Percentiles rank a stretch among this genome's conserved stretches.
Evolutionary conservation across 257 asterid species (phyloP).

Genomic region (Gentiana macrophylla): DNA sequence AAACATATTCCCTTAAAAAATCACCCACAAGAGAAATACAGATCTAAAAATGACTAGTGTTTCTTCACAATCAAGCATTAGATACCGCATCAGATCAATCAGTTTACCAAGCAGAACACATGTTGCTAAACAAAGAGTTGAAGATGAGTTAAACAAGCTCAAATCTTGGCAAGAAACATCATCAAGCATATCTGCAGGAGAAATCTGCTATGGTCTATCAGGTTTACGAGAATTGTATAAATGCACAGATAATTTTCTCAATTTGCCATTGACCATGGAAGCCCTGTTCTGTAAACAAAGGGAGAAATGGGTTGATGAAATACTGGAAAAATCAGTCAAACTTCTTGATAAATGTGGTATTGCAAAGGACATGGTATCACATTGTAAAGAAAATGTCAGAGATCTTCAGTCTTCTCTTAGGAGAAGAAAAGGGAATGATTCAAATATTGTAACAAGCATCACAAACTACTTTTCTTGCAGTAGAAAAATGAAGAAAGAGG

Average conservation of each 20-base stretch:
- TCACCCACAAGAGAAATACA: too few relatives aligned
- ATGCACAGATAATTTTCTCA: constrained; percentile 21
- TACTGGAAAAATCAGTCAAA: constrained; percentile 18
- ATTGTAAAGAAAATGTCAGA: constrained; percentile 16
- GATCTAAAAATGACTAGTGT: too few relatives aligned
- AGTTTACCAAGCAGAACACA: too few relatives aligned
- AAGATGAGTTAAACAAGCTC: too few relatives aligned
- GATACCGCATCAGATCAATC: too few relatives aligned
- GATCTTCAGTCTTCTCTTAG: constrained; percentile 20
- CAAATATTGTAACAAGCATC: constrained; percentile 6
- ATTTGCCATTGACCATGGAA: constrained; percentile 14
- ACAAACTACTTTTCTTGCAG: constrained; percentile 10
- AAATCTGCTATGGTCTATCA: constrained; percentile 10
- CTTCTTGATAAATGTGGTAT: constrained; percentile 22
- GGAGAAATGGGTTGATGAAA: constrained; percentile 14
- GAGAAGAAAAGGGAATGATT: constrained; percentile 15
- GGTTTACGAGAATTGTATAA: constrained; percentile 14
- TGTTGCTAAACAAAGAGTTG: too few relatives aligned
- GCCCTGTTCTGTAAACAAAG: constrained; percentile 14
- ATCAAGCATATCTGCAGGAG: constrained; percentile 5
- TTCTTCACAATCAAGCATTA: too few relatives aligned
- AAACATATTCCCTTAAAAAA: too few relatives aligned
- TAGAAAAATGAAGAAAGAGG: constrained; percentile 14
- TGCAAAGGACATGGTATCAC: constrained; percentile 12
- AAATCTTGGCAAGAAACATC: too few relatives aligned